Conservation (phyloP, 345 rosid species). For the Hibiscus syriacus region DNA sequence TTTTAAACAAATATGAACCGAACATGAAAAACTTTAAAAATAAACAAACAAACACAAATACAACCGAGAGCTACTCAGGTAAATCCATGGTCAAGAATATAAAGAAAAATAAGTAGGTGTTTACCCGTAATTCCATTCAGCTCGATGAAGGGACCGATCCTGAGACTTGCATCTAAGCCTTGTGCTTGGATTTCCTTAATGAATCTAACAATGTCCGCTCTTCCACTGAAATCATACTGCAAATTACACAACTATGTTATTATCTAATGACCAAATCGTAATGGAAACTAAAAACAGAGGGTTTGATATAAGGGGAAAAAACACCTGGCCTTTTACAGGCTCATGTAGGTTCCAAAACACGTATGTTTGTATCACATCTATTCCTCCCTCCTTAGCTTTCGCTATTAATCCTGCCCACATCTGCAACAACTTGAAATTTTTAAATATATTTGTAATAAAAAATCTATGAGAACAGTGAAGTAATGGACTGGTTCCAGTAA, state of each 20-base stretch:
- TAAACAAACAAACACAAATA: too few species aligned
- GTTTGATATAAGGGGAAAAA: constrained; percentile 18
- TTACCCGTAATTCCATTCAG: constrained; percentile 95
- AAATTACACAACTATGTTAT: neutral
- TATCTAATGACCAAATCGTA: neutral
- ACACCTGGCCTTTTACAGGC: constrained; percentile 68
- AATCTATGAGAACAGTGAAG: neutral
- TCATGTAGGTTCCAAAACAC: constrained; percentile 94
- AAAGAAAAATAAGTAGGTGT: too few species aligned
- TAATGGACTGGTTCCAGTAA: neutral
- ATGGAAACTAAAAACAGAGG: neutral
- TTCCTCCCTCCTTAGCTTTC: constrained; percentile 74
- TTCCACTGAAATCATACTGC: constrained; percentile 84
- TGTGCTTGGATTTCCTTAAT: constrained; percentile 67
- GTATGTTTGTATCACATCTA: constrained; percentile 78
- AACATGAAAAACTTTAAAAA: too few species aligned
- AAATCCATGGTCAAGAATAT: too few species aligned
- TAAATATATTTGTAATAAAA: too few species aligned
- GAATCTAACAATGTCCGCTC: constrained; percentile 62
- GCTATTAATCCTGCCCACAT: constrained; percentile 75
- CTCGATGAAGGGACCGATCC: constrained; percentile 82
- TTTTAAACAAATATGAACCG: too few species aligned
- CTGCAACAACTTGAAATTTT: constrained; percentile 41
- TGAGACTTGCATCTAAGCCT: constrained; percentile 67
- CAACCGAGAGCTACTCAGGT: too few species aligned